Evolutionary conservation across 306 rosid species (phyloP), one percentile per base, ranked within the genome.

Genomic region (Senna siamea): DNA sequence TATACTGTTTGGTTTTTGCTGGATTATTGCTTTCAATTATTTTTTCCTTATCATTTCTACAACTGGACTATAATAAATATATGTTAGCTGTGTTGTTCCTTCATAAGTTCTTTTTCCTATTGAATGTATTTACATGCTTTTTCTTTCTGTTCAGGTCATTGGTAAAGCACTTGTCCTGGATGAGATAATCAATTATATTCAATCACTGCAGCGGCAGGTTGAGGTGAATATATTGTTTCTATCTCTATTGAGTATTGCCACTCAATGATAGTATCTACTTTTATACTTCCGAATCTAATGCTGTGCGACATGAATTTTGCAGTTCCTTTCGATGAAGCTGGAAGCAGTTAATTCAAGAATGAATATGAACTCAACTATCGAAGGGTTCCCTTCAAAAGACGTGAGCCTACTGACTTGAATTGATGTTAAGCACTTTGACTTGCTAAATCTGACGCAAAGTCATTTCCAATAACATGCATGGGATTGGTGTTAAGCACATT

Each of bases 291-390:
- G 23, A 58, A 71, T 79, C 61, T 66, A 46, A 80, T 63, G 40
- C 66, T 83, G 26, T 56, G 52, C 22, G 7, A 30, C 69, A 30
- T 76, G 11, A 64, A 69, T 74, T 69, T 67, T 53, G 26, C 77
- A 94, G 98, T 94, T 94, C 75, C 90, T 94, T 50, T 94, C 96
- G 0, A 88, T 94, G 96, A 94, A 91, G 88, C 96, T 91, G 47
- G 98, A 94, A 79, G 78, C 94, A 47, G 89, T 94, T 69, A 91
- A 85, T 85, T 81, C 97, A n/a, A 88, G 93, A 82, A 75, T 84
- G 83, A 83, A 79, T 73, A 66, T 81, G 61, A 75, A 47, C 56
- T 83, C 90, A 3, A 2, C 69, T 57, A 73, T 79, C 9, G 96
- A 94, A 30, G 82, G 83, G 56, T 85, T 87, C 81, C 81, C 92